Evolutionary conservation across 805 yeast genomes (phyloP).

Genomic region (Lipomyces yamadae): DNA sequence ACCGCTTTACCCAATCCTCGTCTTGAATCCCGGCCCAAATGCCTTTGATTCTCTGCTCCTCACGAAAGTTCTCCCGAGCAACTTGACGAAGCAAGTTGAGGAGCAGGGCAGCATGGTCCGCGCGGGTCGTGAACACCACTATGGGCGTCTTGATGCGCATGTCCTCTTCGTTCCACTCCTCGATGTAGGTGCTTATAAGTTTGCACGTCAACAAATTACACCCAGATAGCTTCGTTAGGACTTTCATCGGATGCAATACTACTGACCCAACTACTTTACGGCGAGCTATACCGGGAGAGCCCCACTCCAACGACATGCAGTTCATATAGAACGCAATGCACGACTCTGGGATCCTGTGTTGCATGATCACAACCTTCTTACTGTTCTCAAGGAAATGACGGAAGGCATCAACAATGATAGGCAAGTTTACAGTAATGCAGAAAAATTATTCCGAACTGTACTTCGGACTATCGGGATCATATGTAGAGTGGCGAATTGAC

Average conservation of each 20-base stretch:
- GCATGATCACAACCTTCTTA: not conserved
- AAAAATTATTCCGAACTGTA: too few species aligned
- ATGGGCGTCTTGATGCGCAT: too few species aligned
- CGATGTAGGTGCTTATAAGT: too few species aligned
- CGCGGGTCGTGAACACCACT: too few species aligned
- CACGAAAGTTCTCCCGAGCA: not conserved
- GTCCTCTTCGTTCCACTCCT: too few species aligned
- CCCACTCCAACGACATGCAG: not conserved
- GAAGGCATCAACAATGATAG: not conserved
- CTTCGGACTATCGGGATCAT: too few species aligned
- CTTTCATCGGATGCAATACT: too few species aligned
- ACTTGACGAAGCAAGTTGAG: not conserved
- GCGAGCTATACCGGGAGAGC: not conserved
- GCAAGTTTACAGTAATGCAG: not conserved
- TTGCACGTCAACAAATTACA: too few species aligned
- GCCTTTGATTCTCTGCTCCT: not conserved
- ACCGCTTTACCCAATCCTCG: conserved; percentile 7
- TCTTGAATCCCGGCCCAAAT: conserved; percentile 8
- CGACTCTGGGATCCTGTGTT: not conserved
- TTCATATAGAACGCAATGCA: not conserved
- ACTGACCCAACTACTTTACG: too few species aligned
- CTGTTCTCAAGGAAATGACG: not conserved
- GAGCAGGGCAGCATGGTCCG: not conserved
- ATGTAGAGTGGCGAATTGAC: too few species aligned
- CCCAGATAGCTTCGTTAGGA: too few species aligned